A percentile compares a stretch with the other conserved stretches of the same genome.
These are phyloP conservation scores for Aspergillus bombycis DNA, from an alignment of 2,329 filamentous ascomycete species.

Conservation along the genomic window DNA sequence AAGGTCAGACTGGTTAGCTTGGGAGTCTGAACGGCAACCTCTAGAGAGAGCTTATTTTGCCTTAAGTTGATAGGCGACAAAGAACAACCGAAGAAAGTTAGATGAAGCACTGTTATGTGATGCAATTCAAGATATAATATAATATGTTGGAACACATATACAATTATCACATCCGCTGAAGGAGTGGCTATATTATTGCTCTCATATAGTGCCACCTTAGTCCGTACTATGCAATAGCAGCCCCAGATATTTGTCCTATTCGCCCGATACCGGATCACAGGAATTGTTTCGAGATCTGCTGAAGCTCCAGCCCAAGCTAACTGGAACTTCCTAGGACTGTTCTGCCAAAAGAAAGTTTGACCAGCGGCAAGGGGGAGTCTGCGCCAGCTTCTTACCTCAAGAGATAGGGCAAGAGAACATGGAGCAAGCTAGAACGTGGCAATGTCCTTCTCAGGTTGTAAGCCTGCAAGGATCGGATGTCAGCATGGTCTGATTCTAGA, in stretches of 20 bases:
- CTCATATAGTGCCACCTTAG: not conserved
- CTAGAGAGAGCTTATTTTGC: slow-evolving; percentile 68
- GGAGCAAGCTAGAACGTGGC: not conserved
- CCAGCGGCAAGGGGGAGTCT: not conserved
- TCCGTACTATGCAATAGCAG: not conserved
- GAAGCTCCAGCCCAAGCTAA: not conserved
- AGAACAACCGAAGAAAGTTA: slow-evolving; percentile 9
- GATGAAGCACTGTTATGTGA: not conserved
- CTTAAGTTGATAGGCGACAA: slow-evolving; percentile 42
- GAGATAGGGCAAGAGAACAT: not conserved
- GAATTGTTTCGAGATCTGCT: not conserved
- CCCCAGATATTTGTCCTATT: not conserved
- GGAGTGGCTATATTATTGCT: not conserved
- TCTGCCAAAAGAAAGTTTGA: not conserved
- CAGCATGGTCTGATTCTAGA: not conserved
- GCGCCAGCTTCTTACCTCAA: not conserved
- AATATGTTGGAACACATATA: not conserved
- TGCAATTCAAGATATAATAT: not conserved
- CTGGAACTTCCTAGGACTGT: not conserved
- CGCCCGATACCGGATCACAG: not conserved
- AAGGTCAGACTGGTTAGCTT: slow-evolving; percentile 94
- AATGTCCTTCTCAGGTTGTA: not conserved
- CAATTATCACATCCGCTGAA: not conserved
- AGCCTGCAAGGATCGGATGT: not conserved
- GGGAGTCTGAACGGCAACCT: slow-evolving; percentile 77